phyloP scores from a whole-genome alignment of 2,329 filamentous ascomycete genomes.

The Fusarium scirpi region DNA sequence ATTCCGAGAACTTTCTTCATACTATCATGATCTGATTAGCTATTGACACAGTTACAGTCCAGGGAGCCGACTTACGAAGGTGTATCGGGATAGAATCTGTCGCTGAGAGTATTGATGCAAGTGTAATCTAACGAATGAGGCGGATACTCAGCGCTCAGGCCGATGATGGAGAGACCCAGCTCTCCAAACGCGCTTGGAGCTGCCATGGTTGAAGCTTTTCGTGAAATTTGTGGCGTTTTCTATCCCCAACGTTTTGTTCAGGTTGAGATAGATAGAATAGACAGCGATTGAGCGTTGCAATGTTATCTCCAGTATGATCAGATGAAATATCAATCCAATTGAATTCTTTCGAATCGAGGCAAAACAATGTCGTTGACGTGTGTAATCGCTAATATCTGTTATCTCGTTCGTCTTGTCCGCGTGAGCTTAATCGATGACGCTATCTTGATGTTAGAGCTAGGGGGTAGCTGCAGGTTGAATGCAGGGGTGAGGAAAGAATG shows the following conservation, averaged over 20 bases:
- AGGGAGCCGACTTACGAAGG: constrained; percentile 62
- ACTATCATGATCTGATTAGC: constrained; percentile 51
- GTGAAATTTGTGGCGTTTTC: constrained; percentile 12
- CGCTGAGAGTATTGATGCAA: constrained; percentile 64
- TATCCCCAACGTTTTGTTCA: constrained; percentile 35
- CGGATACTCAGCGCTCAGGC: constrained; percentile 71
- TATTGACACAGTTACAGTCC: background rate
- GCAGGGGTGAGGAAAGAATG: constrained; percentile 24
- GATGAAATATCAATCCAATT: constrained; percentile 13
- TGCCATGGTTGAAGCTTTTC: constrained; percentile 53
- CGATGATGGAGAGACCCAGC: constrained; percentile 71
- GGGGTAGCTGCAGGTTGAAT: constrained; percentile 23
- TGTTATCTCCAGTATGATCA: background rate
- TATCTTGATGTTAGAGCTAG: constrained; percentile 30
- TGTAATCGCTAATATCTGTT: constrained; percentile 16
- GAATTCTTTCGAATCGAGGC: background rate
- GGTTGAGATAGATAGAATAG: constrained; percentile 7
- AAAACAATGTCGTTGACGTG: constrained; percentile 28
- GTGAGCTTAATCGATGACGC: constrained; percentile 42
- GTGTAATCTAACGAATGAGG: constrained; percentile 64
- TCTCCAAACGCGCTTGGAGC: constrained; percentile 58
- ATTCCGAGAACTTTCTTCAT: constrained; percentile 73
- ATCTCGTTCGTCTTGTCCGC: constrained; percentile 13
- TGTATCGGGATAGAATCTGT: constrained; percentile 69
- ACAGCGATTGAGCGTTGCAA: constrained; percentile 1